Evolutionary conservation across 2,329 filamentous ascomycete genomes (phyloP).

Genomic region (Endocalyx cinctus): DNA sequence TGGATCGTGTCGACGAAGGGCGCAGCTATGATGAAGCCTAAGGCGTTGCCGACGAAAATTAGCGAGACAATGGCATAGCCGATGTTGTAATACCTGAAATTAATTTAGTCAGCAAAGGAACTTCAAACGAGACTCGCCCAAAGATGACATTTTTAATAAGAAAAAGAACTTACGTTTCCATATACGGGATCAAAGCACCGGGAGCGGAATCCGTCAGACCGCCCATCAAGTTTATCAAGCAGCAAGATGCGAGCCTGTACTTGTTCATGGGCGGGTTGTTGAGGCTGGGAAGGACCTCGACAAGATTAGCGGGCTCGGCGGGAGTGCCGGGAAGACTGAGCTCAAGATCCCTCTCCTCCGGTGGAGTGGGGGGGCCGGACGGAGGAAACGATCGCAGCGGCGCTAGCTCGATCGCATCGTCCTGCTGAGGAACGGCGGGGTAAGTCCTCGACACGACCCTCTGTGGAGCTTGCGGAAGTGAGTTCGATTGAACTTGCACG

Average conservation of each 20-base stretch:
- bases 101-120: slow-evolving; percentile 9
- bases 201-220: slow-evolving; percentile 72
- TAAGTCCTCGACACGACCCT: slow-evolving; percentile 35
- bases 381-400: slow-evolving; percentile 5
- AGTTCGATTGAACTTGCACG: slow-evolving; percentile 22
- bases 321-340: slow-evolving; percentile 15
- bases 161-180: slow-evolving; percentile 52
- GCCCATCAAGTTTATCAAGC: slow-evolving; percentile 61
- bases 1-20: slow-evolving; percentile 63
- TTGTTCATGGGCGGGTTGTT: slow-evolving; percentile 63
- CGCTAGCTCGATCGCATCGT: slow-evolving; percentile 17
- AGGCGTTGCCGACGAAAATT: slow-evolving; percentile 74
- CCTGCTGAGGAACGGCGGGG: slow-evolving; percentile 31
- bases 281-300: slow-evolving; percentile 32
- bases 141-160: too few species aligned
- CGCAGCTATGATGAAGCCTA: slow-evolving; percentile 72
- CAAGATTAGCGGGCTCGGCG: slow-evolving; percentile 14
- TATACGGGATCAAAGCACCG: slow-evolving; percentile 76
- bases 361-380: slow-evolving; percentile 12
- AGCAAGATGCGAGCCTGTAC: slow-evolving; percentile 61
- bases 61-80: slow-evolving; percentile 75
- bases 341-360: slow-evolving; percentile 20
- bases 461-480: slow-evolving; percentile 27
- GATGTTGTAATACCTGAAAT: slow-evolving; percentile 59
- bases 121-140: too few species aligned